Evolutionary conservation across 257 asterid species (phyloP), one percentile per base, ranked within the genome.

Genomic region (Ligustrum vulgare): DNA sequence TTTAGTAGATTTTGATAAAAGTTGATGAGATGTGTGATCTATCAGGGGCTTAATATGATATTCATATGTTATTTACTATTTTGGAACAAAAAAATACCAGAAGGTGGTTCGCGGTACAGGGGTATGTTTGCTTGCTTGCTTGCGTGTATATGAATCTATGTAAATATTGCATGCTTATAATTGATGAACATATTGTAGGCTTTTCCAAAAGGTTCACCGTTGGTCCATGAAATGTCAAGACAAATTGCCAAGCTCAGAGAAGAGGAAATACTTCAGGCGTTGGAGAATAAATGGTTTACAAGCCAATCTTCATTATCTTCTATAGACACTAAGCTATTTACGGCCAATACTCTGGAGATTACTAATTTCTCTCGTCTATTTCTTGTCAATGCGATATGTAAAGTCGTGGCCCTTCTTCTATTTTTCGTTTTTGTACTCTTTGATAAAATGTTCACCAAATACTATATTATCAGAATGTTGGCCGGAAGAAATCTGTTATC

Each of bases 231-330:
- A 43, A 12, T 86, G 36, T 84, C 90, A 31, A 74, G 39, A 64
- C 81, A 80, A 69, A 86, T 86, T 41, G 35, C 75, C 2, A 72
- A 70, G 39, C 81, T 86, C 15, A 78, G 90, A 73, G 87, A 78
- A 64, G 80, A 75, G 39, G 84, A 84, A 71, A 69, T 8, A 64
- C 88, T 86, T 15, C 13, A 1, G 37, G 60, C 16, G 45, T 49
- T 86, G 81, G 88, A 86, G 79, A 72, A 68, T 35, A 47, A 41
- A 78, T 86, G 90, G 88, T 73, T 80, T 66, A 72, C 72, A 11
- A 36, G 60, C 28, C 51, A 56, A 73, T 31, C 71, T 6, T 31
- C 77, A 13, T 36, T 37, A 13, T 12, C 56, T 15, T 54, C 80
- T 12, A 77, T 71, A 54, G 69, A 49, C 32, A 25, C 66, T 23